These are phyloP conservation scores for Aspergillus tanneri DNA, from an alignment of 2,329 filamentous ascomycete species.

Conservation along the genomic window DNA sequence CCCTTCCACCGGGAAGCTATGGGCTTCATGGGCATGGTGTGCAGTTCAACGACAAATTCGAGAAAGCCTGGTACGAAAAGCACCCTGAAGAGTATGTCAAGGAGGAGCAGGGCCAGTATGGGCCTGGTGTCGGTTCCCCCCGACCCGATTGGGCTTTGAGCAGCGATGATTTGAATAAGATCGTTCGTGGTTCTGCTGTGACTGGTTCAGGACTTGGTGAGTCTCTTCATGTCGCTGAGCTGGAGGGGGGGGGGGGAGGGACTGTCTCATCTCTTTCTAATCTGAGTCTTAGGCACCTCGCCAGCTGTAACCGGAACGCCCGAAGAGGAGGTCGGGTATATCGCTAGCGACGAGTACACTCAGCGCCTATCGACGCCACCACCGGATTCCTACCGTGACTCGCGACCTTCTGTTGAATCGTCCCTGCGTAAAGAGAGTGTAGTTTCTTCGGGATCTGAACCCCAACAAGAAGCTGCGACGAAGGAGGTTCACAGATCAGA, in stretches of 20 bases:
- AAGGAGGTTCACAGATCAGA: constrained; percentile 15
- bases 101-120: constrained; percentile 69
- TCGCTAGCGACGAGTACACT: constrained; percentile 80
- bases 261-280: constrained; percentile 10
- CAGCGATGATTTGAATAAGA: constrained; percentile 84
- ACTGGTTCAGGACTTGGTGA: constrained; percentile 55
- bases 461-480: constrained; percentile 10
- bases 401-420: constrained; percentile 51
- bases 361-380: constrained; percentile 70
- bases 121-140: constrained; percentile 57
- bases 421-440: constrained; percentile 53
- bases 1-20: constrained; percentile 83
- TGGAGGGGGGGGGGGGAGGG: background rate
- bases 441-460: constrained; percentile 49
- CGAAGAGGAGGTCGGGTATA: constrained; percentile 85
- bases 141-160: constrained; percentile 79
- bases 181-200: constrained; percentile 69
- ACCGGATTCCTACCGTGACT: constrained; percentile 44
- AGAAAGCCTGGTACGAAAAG: constrained; percentile 89
- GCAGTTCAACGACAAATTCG: constrained; percentile 73
- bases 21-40: constrained; percentile 86
- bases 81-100: constrained; percentile 75
- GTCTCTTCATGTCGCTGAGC: constrained; percentile 18
- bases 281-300: constrained; percentile 58
- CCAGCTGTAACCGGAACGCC: constrained; percentile 69